These are phyloP conservation scores for Penicillium bialowiezense DNA, from an alignment of 495 filamentous ascomycete species.

Conservation along the genomic window DNA sequence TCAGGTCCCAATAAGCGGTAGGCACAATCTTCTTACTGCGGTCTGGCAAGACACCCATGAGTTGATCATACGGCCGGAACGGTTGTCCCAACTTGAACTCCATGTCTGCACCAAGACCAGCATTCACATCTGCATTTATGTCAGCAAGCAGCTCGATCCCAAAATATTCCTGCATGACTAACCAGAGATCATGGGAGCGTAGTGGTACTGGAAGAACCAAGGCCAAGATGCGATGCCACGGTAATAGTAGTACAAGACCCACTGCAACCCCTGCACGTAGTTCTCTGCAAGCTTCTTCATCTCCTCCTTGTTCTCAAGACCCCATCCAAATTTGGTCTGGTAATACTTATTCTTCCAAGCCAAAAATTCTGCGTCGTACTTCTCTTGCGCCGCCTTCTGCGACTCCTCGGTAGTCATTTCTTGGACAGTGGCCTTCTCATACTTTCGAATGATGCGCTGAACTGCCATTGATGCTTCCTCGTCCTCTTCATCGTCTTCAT, in stretches of 20 bases:
- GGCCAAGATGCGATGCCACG: constrained; percentile 96
- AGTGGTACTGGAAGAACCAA: constrained; percentile 97
- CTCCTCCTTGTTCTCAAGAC: constrained; percentile 76
- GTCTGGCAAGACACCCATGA: constrained; percentile 98
- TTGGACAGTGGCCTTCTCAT: constrained; percentile 82
- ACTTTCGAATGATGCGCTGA: constrained; percentile 77
- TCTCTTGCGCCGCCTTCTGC: constrained; percentile 69
- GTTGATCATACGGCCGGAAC: constrained; percentile 90
- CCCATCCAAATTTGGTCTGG: constrained; percentile 83
- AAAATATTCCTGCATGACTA: constrained; percentile 13
- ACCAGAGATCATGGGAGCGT: constrained; percentile 95
- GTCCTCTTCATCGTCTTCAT: constrained; percentile 68
- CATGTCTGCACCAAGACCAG: constrained; percentile 81
- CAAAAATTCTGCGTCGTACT: constrained; percentile 83
- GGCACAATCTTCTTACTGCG: constrained; percentile 97
- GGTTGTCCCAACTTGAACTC: constrained; percentile 92
- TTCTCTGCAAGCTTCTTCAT: constrained; percentile 85
- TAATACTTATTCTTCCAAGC: constrained; percentile 96
- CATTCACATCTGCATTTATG: constrained; percentile 64
- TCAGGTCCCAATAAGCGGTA: constrained; percentile 79
- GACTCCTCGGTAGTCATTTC: constrained; percentile 78
- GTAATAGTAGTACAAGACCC: constrained; percentile 99
- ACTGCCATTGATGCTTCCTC: constrained; percentile 84
- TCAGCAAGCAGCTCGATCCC: constrained; percentile 7
- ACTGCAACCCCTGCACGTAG: constrained; percentile 96